Evolutionary conservation across 2,329 filamentous ascomycete genomes (phyloP).

Genomic region (Colletotrichum siamense): DNA sequence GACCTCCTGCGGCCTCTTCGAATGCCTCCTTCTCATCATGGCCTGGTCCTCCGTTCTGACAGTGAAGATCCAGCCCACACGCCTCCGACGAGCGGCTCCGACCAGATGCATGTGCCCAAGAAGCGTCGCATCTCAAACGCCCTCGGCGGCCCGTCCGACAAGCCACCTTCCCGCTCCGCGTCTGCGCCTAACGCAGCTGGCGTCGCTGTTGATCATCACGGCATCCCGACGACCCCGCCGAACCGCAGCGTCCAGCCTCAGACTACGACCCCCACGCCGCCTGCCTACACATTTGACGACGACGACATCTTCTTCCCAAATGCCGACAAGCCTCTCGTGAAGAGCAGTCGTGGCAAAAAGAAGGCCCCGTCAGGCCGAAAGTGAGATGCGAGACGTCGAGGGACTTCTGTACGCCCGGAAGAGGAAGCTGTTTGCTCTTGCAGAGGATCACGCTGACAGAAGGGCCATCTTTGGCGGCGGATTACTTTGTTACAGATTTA

Average conservation of each 20-base stretch:
- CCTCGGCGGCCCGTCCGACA: neutral
- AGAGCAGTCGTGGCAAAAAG: neutral
- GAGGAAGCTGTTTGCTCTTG: neutral
- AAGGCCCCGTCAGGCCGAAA: neutral
- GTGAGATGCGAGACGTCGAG: neutral
- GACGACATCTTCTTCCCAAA: constrained; percentile 11
- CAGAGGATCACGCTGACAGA: neutral
- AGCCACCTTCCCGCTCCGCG: neutral
- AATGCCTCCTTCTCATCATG: neutral
- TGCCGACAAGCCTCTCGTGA: neutral
- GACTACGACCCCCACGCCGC: neutral
- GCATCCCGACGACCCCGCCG: neutral
- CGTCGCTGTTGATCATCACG: neutral
- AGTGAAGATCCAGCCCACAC: neutral
- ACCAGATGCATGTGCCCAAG: neutral
- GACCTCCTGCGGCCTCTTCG: neutral
- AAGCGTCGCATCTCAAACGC: neutral
- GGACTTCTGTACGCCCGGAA: neutral
- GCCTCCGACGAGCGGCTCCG: neutral
- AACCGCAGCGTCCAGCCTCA: neutral
- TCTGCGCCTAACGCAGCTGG: neutral
- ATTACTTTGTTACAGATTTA: neutral
- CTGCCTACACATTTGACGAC: neutral
- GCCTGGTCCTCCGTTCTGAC: neutral
- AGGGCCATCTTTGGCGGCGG: neutral